phyloP scores from a whole-genome alignment of 225 moss, liverwort and hornwort species.

The Physcomitrellopsis africana region DNA sequence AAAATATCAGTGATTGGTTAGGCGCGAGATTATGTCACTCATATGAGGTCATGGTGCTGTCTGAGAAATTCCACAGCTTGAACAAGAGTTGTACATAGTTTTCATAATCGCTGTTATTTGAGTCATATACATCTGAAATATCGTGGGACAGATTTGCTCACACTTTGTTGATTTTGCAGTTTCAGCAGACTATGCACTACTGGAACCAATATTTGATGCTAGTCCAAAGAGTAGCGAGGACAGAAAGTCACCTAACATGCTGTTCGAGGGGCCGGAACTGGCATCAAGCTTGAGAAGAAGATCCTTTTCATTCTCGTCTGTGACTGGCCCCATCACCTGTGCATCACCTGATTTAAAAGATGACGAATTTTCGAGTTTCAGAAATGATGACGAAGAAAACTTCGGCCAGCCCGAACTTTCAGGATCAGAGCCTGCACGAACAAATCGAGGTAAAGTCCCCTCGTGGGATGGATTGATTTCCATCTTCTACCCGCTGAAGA shows the following conservation, averaged over 20 bases:
- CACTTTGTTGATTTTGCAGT: conserved; percentile 31
- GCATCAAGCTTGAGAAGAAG: conserved; percentile 43
- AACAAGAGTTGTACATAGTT: neutral
- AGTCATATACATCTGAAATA: neutral
- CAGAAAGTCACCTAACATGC: neutral
- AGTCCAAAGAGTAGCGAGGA: conserved; percentile 30
- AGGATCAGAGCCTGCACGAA: conserved; percentile 19
- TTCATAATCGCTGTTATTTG: conserved; percentile 21
- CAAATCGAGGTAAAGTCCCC: conserved; percentile 37
- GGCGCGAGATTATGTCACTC: neutral
- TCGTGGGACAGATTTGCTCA: neutral
- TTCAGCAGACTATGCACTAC: conserved; percentile 4
- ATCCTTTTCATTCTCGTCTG: conserved; percentile 62
- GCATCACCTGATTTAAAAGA: conserved; percentile 43
- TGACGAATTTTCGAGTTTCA: conserved; percentile 56
- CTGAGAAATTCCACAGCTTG: conserved; percentile 6
- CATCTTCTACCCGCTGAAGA: conserved; percentile 48
- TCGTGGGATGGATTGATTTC: conserved; percentile 54
- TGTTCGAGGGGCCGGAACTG: conserved; percentile 41
- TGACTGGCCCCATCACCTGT: conserved; percentile 18
- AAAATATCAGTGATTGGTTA: neutral
- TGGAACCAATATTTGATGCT: neutral
- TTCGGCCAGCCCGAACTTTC: conserved; percentile 18
- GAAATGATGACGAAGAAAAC: conserved; percentile 49
- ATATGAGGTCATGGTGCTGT: conserved; percentile 2